Evolutionary conservation across 345 rosid genomes (phyloP), one percentile per base, ranked within the genome.

Genomic region (Nasturtium officinale): DNA sequence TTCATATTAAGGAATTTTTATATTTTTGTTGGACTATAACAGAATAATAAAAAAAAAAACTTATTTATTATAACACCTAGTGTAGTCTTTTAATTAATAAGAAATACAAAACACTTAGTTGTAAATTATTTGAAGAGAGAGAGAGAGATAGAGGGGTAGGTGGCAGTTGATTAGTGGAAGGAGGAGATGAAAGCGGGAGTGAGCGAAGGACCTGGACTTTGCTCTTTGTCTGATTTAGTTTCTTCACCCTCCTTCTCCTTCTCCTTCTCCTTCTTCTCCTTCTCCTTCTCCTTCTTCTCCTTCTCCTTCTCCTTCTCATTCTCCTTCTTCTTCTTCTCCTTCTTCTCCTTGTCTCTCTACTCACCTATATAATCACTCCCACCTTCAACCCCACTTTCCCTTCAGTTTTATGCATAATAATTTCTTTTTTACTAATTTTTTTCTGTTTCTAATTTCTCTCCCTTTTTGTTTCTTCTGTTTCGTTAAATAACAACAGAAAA

Each of bases 401-500:
- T 67, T 60, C 78, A 26, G 13, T 59, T 50, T 59, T 63, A 53
- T 54, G 42, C 3, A 60, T 37, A 56, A 50, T 51, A 23, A 3
- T 60, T 32, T 68, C 43, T 61, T 37, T 65, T 50, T 0, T n/a
- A n/a, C 58, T 51, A 23, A 3, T 60, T 32, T 68, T 43, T 61
- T 57, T 42, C 63, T 57, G 16, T 66, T 37, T 65, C 58, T 51
- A 23, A 3, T 60, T 32, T 68, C 43, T 61, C 57, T 42, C 63
- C 63, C 40, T 68, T 65, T 68, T 59, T 60, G 65, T 47, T 70
- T 71, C 54, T 77, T 67, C 78, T 75, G 69, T 75, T 67, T 75
- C 66, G 69, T 67, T 52, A 21, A 74, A 62, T 64, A 77, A 63
- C 72, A 70, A 71, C 80, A 64, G 80, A 46, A 53, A 76, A 53